Evolutionary conservation across 345 rosid genomes (phyloP).

Genomic region (Melastoma malabathricum): DNA sequence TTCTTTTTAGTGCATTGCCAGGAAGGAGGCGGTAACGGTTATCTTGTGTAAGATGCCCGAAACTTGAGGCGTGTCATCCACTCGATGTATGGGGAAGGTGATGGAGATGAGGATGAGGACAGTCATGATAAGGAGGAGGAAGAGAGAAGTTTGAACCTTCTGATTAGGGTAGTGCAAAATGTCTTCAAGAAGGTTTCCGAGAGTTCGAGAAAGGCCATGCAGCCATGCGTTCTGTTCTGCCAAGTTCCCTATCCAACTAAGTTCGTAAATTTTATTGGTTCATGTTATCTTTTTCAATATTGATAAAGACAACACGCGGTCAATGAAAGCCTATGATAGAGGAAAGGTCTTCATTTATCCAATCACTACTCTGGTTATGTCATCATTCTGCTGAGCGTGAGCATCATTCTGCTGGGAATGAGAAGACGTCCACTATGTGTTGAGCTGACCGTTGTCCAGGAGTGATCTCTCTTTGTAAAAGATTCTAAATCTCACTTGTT

Average conservation of each 20-base stretch:
- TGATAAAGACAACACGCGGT: neutral
- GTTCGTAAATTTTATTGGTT: constrained; percentile 22
- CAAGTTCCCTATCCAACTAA: constrained; percentile 47
- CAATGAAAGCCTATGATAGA: too few species aligned
- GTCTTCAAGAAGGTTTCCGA: constrained; percentile 59
- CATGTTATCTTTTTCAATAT: neutral
- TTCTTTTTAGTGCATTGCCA: too few species aligned
- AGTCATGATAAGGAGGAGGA: constrained; percentile 55
- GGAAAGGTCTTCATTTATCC: too few species aligned
- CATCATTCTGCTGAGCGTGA: too few species aligned
- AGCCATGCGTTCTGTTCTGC: constrained; percentile 73
- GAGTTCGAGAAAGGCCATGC: constrained; percentile 72
- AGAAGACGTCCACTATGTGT: too few species aligned
- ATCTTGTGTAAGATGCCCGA: constrained; percentile 32
- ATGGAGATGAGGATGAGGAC: constrained; percentile 19
- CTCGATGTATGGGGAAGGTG: constrained; percentile 21
- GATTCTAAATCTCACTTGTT: too few species aligned
- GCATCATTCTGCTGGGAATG: too few species aligned
- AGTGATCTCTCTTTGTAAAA: too few species aligned
- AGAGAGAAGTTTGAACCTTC: constrained; percentile 76
- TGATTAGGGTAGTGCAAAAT: constrained; percentile 55
- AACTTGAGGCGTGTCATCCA: constrained; percentile 60
- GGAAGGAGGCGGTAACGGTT: constrained; percentile 20
- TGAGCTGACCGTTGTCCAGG: too few species aligned
- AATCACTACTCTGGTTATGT: too few species aligned